Conservation (phyloP, 1,284 basidiomycete genomes). For the Sphagnurus paluster region DNA sequence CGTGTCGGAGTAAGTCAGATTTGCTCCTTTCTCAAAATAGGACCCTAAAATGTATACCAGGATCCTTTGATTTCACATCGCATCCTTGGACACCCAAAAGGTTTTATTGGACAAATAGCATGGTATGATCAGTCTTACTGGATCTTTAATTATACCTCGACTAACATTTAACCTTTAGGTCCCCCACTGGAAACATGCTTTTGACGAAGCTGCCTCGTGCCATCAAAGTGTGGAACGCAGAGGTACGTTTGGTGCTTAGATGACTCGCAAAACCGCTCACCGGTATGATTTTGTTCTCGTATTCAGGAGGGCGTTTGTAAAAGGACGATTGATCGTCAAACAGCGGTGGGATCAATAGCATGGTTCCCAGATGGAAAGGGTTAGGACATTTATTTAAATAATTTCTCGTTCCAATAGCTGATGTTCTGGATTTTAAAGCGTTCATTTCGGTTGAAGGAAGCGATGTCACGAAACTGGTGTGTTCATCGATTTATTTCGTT, state of each 20-base stretch:
- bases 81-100: conserved; percentile 68
- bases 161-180: conserved; percentile 44
- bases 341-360: conserved; percentile 62
- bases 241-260: conserved; percentile 41
- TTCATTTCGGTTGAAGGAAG: conserved; percentile 40
- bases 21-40: not conserved
- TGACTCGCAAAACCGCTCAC: conserved; percentile 10
- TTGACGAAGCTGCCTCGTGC: conserved; percentile 68
- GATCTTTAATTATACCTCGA: not conserved
- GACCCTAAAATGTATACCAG: conserved; percentile 28
- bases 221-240: conserved; percentile 74
- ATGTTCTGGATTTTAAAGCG: conserved; percentile 19
- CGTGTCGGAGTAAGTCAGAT: conserved; percentile 54
- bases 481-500: conserved; percentile 14
- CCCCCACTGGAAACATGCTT: conserved; percentile 60
- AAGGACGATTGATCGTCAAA: conserved; percentile 66
- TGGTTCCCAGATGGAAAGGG: conserved; percentile 74
- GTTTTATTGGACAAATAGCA: conserved; percentile 78
- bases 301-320: conserved; percentile 69
- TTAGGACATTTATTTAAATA: conserved; percentile 25
- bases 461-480: conserved; percentile 38
- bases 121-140: conserved; percentile 46
- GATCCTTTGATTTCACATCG: conserved; percentile 61
- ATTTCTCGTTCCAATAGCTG: not conserved
- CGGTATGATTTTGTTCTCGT: too few relatives aligned